phyloP scores from a whole-genome alignment of 805 yeast species.

The Torulaspora microellipsoides region DNA sequence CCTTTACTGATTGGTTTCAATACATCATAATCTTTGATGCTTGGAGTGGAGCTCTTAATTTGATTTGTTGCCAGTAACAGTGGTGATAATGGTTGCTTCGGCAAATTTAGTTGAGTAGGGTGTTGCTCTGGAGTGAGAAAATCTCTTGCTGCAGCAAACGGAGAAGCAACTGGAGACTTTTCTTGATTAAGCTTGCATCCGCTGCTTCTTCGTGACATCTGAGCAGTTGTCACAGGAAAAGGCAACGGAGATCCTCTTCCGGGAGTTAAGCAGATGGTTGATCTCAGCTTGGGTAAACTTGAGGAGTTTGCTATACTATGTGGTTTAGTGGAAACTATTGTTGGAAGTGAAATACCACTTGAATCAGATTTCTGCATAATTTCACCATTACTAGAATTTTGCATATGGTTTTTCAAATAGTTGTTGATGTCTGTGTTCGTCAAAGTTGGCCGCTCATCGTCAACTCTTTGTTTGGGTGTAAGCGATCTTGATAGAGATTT shows the following conservation, averaged over 20 bases:
- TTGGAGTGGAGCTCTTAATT: constrained; percentile 53
- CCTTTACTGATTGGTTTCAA: constrained; percentile 94
- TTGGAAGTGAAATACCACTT: constrained; percentile 5
- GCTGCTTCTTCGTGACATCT: constrained; percentile 47
- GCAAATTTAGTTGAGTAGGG: constrained; percentile 21
- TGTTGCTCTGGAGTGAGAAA: constrained; percentile 33
- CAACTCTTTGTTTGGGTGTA: constrained; percentile 22
- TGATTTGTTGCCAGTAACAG: constrained; percentile 63
- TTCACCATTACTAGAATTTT: neutral
- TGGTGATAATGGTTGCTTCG: constrained; percentile 75
- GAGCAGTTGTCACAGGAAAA: constrained; percentile 7
- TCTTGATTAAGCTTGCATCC: constrained; percentile 26
- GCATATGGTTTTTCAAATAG: neutral
- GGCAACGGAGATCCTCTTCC: constrained; percentile 53
- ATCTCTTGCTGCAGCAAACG: constrained; percentile 49
- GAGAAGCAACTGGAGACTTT: constrained; percentile 54
- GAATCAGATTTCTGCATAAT: constrained; percentile 2
- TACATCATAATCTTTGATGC: constrained; percentile 83
- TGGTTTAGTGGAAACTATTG: constrained; percentile 11
- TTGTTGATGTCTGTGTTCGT: neutral
- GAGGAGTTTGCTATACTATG: constrained; percentile 15
- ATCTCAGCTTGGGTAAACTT: constrained; percentile 23
- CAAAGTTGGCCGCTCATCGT: constrained; percentile 5
- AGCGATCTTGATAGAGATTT: constrained; percentile 25
- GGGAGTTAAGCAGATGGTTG: constrained; percentile 42